Evolutionary conservation across 805 yeast species (phyloP), one percentile per base, ranked within the genome.

Genomic region (Wickerhamomyces queroliae): DNA sequence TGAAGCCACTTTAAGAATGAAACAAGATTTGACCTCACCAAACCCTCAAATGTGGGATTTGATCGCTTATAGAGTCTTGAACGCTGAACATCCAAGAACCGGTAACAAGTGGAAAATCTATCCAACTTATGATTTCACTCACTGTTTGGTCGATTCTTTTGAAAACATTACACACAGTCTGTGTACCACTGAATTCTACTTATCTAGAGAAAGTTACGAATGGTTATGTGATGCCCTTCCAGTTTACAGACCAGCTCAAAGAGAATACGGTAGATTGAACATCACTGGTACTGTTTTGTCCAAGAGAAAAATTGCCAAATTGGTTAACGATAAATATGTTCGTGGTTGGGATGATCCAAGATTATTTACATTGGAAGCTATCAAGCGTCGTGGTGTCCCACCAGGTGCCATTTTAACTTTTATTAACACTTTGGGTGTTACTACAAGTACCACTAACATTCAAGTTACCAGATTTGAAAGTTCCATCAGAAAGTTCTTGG

Each of bases 1-100:
- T 49, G 86, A 87, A 63, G 98, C 96, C 23, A 88, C 89, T 10
- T 72, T 93, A 59, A 83, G 99, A 67, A 93, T 93, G 98, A 91
- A 91, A 62, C 96, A 88, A 71, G 96, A 93, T 56, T 68, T 93
- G 47, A 59, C 63, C 8, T 84, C 93, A 15, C 95, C 96, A 47
- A 85, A 87, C 47, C 99, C 99, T 15, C 99, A 93, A 68, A 93
- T 93, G 99, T 93, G 99, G 99, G 99, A 93, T 66, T 74, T 93
- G 48, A 93, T 93, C 46, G 99, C 99, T 11, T 93, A 93, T 67
- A 78, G 99, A 62, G 96, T 93, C 3, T 71, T 93, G 53, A 75
- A 91, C 52, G 89, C 95, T 12, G 78, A 89, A 25, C 99, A 93
- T 65, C 95, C 91, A 65, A 82, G 98, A 67, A 93, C 99, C 11